Conservation (phyloP, 495 filamentous ascomycete species). For the Podospora comata region DNA sequence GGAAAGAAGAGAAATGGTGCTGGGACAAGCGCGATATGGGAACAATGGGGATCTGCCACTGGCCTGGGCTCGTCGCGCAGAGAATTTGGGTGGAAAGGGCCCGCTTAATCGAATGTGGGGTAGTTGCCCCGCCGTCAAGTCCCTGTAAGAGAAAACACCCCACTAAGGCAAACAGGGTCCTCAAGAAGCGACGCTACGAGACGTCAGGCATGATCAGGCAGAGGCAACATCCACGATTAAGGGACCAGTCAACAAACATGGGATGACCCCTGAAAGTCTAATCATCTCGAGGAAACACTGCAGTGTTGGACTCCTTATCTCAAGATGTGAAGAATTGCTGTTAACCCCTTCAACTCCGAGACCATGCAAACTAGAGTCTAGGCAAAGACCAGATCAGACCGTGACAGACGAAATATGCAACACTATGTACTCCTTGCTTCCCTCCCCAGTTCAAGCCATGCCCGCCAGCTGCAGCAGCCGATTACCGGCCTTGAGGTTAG, state of each 20-base stretch:
- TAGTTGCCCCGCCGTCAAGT: constrained; percentile 15
- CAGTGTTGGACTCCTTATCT: background rate
- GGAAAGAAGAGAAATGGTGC: constrained; percentile 7
- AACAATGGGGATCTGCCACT: constrained; percentile 9
- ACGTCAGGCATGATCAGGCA: constrained; percentile 4
- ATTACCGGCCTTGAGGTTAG: constrained; percentile 49
- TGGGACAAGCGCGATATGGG: background rate
- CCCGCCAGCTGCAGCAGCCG: constrained; percentile 44
- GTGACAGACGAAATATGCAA: background rate
- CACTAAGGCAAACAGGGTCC: constrained; percentile 13
- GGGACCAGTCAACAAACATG: background rate
- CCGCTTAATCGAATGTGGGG: constrained; percentile 23
- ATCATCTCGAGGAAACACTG: too few species aligned
- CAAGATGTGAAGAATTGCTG: background rate
- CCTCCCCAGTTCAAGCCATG: constrained; percentile 12
- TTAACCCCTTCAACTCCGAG: constrained; percentile 14
- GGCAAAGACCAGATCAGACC: background rate
- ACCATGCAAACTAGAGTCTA: constrained; percentile 13
- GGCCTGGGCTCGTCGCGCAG: constrained; percentile 17
- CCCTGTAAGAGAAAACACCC: constrained; percentile 2
- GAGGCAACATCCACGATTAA: background rate
- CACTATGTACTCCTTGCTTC: background rate
- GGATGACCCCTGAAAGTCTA: background rate
- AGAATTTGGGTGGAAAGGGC: constrained; percentile 28
- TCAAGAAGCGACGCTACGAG: background rate